Conservation (phyloP, 2,329 filamentous ascomycete species). For the Calcarisporium arbuscula region DNA sequence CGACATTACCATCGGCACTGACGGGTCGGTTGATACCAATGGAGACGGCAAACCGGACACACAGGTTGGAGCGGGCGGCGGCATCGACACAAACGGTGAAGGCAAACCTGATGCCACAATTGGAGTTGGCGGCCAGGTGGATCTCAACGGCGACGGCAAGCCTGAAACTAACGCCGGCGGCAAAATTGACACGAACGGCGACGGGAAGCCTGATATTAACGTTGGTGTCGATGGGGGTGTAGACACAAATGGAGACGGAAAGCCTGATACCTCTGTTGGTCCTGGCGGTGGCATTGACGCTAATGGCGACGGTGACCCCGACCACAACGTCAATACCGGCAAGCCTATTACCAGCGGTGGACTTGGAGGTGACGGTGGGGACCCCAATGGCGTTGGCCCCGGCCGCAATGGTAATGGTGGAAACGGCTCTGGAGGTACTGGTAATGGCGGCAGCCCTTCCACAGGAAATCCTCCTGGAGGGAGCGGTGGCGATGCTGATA, state of each 20-base stretch:
- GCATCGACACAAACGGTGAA: conserved; percentile 1
- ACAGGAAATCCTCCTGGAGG: no score
- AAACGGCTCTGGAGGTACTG: background rate
- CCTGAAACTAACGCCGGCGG: conserved; percentile 1
- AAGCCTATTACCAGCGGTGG: background rate
- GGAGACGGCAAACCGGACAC: conserved; percentile 3
- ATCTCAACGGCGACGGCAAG: conserved; percentile 1
- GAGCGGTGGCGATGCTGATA: no score
- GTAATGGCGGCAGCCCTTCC: no score
- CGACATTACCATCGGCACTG: conserved; percentile 3
- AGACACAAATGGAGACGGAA: background rate
- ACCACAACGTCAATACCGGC: no score
- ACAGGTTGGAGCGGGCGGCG: background rate
- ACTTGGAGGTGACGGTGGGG: background rate
- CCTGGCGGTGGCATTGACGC: background rate
- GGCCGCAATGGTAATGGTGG: background rate
- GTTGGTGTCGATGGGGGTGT: background rate
- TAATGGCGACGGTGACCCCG: conserved; percentile 1
- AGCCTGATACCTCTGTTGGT: background rate
- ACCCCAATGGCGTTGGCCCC: background rate
- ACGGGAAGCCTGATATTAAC: conserved; percentile 3
- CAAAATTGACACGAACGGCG: conserved; percentile 1
- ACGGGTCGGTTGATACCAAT: background rate
- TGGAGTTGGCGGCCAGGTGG: background rate
- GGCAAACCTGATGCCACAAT: background rate